phyloP scores from a whole-genome alignment of 2,329 filamentous ascomycete species.

The Acarospora socialis region DNA sequence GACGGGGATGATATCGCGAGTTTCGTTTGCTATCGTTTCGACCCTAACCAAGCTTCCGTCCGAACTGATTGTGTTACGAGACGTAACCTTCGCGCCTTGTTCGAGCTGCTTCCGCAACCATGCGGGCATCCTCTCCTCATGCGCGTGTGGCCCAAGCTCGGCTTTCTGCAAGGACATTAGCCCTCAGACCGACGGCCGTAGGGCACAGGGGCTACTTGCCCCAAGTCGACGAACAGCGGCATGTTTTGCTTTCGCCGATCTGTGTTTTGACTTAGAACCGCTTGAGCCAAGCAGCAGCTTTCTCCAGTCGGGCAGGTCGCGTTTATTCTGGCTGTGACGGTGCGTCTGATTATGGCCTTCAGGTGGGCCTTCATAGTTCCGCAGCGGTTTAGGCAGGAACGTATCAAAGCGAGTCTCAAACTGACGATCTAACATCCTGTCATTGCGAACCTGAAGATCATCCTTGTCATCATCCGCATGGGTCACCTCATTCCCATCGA shows the following conservation, averaged over 20 bases:
- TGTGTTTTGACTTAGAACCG: no score
- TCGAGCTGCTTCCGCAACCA: conserved; percentile 52
- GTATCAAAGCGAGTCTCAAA: conserved; percentile 14
- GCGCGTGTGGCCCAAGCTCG: conserved; percentile 57
- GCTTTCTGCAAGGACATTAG: conserved; percentile 28
- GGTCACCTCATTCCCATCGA: conserved; percentile 24
- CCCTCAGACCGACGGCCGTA: conserved; percentile 5
- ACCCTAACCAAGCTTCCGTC: conserved; percentile 31
- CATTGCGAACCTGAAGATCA: no score
- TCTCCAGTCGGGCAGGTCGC: conserved; percentile 20
- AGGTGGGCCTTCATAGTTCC: conserved; percentile 16
- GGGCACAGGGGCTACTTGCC: conserved; percentile 12
- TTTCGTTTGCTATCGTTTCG: conserved; percentile 33
- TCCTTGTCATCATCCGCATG: neutral
- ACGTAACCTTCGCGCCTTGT: conserved; percentile 41
- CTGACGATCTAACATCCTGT: no score
- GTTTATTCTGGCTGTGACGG: conserved; percentile 19
- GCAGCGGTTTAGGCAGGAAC: conserved; percentile 13
- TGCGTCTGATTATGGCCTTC: conserved; percentile 7
- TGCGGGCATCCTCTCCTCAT: conserved; percentile 60
- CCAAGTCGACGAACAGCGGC: conserved; percentile 15
- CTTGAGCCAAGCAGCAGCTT: conserved; percentile 17
- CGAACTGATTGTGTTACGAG: conserved; percentile 35
- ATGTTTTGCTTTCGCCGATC: conserved; percentile 15
- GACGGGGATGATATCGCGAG: conserved; percentile 43